phyloP scores from a whole-genome alignment of 306 rosid species.

The Begonia fuchsioides region DNA sequence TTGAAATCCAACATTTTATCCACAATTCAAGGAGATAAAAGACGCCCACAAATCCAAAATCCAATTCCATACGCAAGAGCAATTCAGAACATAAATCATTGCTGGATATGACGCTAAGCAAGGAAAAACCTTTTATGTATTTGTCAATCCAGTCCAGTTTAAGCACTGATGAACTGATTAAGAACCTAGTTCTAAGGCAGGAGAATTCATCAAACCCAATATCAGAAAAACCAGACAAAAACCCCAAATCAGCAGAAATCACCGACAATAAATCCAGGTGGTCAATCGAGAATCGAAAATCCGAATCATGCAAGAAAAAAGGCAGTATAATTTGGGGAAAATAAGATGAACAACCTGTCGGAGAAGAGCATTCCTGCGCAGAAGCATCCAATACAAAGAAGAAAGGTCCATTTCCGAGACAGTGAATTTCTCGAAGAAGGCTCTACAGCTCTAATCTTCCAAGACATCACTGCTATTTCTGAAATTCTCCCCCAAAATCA shows the following conservation, averaged over 20 bases:
- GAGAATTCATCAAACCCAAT: background rate
- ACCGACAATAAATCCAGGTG: background rate
- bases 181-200: too few species aligned
- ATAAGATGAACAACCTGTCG: conserved; percentile 34
- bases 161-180: too few species aligned
- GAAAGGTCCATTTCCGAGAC: conserved; percentile 50
- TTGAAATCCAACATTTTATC: background rate
- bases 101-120: background rate
- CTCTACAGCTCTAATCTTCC: conserved; percentile 49
- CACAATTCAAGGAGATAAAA: background rate
- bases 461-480: conserved; percentile 22
- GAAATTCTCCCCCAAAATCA: too few species aligned
- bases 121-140: background rate
- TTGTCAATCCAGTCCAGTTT: background rate
- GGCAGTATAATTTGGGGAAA: conserved; percentile 8
- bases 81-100: background rate
- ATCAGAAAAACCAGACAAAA: background rate
- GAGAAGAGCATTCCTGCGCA: conserved; percentile 80
- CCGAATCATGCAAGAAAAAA: too few species aligned
- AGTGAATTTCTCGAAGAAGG: conserved; percentile 24
- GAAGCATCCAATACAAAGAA: conserved; percentile 73
- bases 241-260: background rate
- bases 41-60: too few species aligned
- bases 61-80: too few species aligned
- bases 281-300: background rate